Base-by-base conservation (phyloP, 257 asterid genomes). In the Fraxinus quadrangulata region DNA sequence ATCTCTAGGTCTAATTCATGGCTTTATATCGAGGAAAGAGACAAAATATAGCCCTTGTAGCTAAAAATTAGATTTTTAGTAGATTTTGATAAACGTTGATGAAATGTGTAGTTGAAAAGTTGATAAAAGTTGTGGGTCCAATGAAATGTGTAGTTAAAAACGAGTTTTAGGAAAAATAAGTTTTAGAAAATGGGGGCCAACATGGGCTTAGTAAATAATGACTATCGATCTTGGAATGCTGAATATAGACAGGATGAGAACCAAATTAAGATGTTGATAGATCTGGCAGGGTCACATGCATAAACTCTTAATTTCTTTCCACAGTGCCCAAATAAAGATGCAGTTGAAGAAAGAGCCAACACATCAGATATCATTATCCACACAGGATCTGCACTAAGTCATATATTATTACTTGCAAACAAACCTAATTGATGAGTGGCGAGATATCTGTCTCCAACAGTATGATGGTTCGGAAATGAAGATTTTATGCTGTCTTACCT, bases 271-370 rank as follows among this genome's bases (percentile, higher is more conserved):
- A 68, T 56, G 59, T 3, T 14, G 24, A 34, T 42, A 68, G 54
- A 54, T 54, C 59, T 26, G 36, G 49, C 30, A 36, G 36, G 28
- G 23, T 26, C 19, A 21, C 16, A 34, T 36, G 42, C 67, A 16
- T 31, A 39, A 4, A 30, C 49, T 26, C 71, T 54, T 16, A 36
- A 19, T 39, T 24, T 31, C 66, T 61, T 72, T 78, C 51, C 26
- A 33, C 7, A 4, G 30, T 28, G 73, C 33, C 56, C 10, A 13
- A 23, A 72, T 78, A 65, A 66, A 65, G 78, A 72, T 45, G 31
- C 12, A 56, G 76, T 69, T 30, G 68, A 77, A 67, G n/a, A 70
- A 36, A 8, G 19, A 76, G 67, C 37, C 37, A 67, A 23, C 69
- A 47, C 5, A 68, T 11, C 34, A 47, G 56, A 21, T 24, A 56